These are phyloP conservation scores for Wickerhamiella australiensis DNA, from an alignment of 805 yeast species.

Conservation along the genomic window DNA sequence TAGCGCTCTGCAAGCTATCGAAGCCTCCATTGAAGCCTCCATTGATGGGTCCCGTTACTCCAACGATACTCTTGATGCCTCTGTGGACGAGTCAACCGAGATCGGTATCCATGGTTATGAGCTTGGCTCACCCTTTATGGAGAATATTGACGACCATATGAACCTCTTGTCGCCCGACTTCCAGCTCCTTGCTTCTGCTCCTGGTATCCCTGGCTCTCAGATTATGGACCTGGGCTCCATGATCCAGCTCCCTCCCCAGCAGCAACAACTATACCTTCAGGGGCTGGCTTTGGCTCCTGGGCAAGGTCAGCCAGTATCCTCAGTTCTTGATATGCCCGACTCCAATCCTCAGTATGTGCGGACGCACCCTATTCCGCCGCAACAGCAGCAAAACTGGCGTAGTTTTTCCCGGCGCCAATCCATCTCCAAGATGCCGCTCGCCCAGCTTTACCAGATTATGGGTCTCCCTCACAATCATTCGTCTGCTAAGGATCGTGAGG, in stretches of 20 bases:
- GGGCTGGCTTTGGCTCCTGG: neutral
- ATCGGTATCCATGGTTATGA: neutral
- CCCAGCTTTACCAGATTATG: conserved; percentile 30
- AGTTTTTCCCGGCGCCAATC: conserved; percentile 19
- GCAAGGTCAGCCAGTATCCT: neutral
- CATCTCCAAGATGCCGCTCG: conserved; percentile 30
- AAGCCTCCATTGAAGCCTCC: neutral
- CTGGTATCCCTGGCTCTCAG: no score
- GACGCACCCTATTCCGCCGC: neutral
- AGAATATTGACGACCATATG: neutral
- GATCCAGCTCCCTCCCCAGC: neutral
- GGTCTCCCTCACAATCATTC: conserved; percentile 30
- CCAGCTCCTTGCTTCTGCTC: neutral
- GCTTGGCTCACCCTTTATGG: neutral
- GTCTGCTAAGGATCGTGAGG: conserved; percentile 31
- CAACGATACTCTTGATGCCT: neutral
- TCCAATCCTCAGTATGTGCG: neutral
- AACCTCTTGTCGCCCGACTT: neutral
- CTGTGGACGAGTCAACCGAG: neutral
- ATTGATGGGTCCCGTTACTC: conserved; percentile 1
- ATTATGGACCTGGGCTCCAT: neutral
- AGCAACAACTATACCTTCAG: neutral
- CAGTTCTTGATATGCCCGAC: neutral
- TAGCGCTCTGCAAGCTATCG: neutral
- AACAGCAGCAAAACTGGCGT: conserved; percentile 4